phyloP scores from a whole-genome alignment of 2,329 filamentous ascomycete genomes.

The Diplodia mutila region DNA sequence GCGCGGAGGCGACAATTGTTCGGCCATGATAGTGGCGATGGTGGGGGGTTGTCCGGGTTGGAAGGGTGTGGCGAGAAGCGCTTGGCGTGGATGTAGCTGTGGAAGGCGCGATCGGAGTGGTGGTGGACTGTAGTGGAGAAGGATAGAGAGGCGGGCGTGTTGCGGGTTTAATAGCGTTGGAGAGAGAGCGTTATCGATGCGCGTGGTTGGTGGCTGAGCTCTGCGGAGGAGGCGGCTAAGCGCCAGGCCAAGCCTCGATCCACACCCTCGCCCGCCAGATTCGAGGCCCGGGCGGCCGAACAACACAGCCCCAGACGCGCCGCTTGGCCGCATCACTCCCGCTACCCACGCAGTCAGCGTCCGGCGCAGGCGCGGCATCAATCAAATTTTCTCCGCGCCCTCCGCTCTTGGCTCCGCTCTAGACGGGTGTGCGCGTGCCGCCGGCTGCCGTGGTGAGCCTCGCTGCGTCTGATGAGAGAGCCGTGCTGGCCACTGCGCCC shows the following conservation, averaged over 20 bases:
- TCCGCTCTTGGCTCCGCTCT: conserved; percentile 15
- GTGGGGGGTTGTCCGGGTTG: not conserved
- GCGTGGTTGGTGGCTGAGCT: conserved; percentile 10
- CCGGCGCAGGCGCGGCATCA: not conserved
- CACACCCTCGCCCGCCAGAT: too few species aligned
- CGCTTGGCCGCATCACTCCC: conserved; percentile 11
- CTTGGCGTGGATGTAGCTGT: not conserved
- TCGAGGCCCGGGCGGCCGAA: not conserved
- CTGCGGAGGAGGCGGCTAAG: too few species aligned
- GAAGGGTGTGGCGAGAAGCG: not conserved
- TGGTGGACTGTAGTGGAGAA: not conserved
- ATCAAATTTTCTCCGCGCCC: conserved; percentile 11
- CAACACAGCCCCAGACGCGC: conserved; percentile 6
- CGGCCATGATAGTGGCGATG: conserved; percentile 33
- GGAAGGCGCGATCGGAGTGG: not conserved
- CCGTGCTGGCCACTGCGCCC: conserved; percentile 7
- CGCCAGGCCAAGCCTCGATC: not conserved
- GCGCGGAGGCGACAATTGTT: conserved; percentile 19
- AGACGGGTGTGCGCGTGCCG: not conserved
- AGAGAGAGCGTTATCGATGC: not conserved
- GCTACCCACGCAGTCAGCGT: not conserved
- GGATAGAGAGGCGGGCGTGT: not conserved
- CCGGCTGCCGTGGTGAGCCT: not conserved
- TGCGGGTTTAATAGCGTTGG: not conserved
- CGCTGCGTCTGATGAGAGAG: not conserved